Percentiles rank a stretch among this genome's conserved stretches.
These are phyloP conservation scores for Candida boleticola DNA, from an alignment of 805 yeast genomes.

Conservation along the genomic window DNA sequence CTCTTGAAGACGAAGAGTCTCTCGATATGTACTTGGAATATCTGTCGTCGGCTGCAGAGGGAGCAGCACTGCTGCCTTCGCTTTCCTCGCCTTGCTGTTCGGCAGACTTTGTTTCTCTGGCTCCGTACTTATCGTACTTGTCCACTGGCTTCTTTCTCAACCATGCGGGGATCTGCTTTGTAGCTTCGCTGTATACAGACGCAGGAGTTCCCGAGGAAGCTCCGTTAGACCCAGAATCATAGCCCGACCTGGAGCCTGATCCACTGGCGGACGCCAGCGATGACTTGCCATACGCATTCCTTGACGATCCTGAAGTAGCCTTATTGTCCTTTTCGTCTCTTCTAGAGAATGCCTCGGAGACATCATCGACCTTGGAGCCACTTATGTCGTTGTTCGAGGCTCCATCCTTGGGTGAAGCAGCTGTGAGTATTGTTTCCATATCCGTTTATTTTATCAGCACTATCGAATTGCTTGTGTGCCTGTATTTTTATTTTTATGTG, in stretches of 20 bases:
- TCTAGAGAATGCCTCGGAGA: constrained; percentile 23
- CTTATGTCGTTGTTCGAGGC: neutral
- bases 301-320: constrained; percentile 2
- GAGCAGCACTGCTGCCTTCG: constrained; percentile 1
- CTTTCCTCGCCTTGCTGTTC: neutral
- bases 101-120: constrained; percentile 7
- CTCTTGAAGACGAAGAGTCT: neutral
- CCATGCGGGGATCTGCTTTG: constrained; percentile 38
- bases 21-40: constrained; percentile 17
- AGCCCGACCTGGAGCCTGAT: too few relatives aligned
- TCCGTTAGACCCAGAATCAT: neutral
- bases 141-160: constrained; percentile 22
- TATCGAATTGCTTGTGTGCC: too few relatives aligned
- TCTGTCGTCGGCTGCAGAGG: constrained; percentile 9
- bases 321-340: constrained; percentile 12
- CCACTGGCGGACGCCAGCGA: too few relatives aligned
- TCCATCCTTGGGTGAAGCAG: neutral
- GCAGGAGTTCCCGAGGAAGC: constrained; percentile 11
- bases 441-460: too few relatives aligned
- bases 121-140: constrained; percentile 42
- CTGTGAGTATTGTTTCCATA: constrained; percentile 7
- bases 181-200: constrained; percentile 22
- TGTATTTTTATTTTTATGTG: too few relatives aligned
- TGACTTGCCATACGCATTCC: neutral
- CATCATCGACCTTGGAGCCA: constrained; percentile 8